Percentiles rank a stretch among this genome's conserved stretches.
Evolutionary conservation across 1,139 yeast genomes (phyloP).

Genomic region (Diutina rugosa): DNA sequence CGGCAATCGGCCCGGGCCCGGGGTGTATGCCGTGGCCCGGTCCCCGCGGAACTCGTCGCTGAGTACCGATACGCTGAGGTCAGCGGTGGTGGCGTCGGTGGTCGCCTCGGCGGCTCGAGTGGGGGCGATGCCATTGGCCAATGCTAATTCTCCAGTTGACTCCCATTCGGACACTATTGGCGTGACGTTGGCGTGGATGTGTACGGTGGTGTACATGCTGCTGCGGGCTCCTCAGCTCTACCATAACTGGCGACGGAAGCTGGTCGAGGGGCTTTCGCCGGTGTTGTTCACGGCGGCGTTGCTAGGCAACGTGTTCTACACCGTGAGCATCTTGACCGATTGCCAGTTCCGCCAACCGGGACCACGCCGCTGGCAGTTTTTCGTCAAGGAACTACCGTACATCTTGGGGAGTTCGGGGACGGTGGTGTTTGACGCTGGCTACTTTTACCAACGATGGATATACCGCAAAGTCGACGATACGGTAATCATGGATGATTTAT

Average conservation of each 20-base stretch:
- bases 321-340: constrained; percentile 55
- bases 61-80: background rate
- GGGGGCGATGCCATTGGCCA: constrained; percentile 7
- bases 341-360: constrained; percentile 20
- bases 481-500: background rate
- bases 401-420: constrained; percentile 84
- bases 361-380: constrained; percentile 30
- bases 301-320: constrained; percentile 69
- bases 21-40: background rate
- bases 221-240: constrained; percentile 79
- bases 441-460: constrained; percentile 51
- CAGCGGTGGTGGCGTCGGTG: background rate
- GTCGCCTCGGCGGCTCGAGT: constrained; percentile 15
- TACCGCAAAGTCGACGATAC: constrained; percentile 11
- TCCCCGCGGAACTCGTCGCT: background rate
- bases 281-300: constrained; percentile 69
- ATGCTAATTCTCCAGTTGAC: constrained; percentile 6
- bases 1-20: constrained; percentile 3
- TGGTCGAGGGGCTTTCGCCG: constrained; percentile 79
- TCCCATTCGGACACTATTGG: constrained; percentile 25
- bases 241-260: constrained; percentile 61
- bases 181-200: constrained; percentile 60
- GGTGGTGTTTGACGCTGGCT: constrained; percentile 59
- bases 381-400: constrained; percentile 66
- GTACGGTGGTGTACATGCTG: constrained; percentile 61